Evolutionary conservation across 2,329 filamentous ascomycete species (phyloP), one percentile per base, ranked within the genome.

Genomic region (Hymenoscyphus repandus): DNA sequence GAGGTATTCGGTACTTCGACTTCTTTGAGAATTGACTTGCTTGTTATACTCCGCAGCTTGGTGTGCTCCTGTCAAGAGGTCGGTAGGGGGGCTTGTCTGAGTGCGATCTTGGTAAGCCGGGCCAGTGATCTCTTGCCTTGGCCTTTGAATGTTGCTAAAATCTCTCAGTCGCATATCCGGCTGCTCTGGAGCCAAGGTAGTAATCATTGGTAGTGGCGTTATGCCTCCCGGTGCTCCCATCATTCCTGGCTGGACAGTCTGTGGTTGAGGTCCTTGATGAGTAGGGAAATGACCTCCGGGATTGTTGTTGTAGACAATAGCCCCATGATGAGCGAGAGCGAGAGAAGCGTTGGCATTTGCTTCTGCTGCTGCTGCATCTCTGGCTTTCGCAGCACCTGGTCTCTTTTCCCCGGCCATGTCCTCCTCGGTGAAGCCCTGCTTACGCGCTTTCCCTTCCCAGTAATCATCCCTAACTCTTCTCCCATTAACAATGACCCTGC

Each of bases 381-480:
- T 80, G 54, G 88, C 87, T 72, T 95, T 96, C 52, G 90, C 84
- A 36, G 88, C 91, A 48, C 93, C 93, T 5, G 93, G 93, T 57
- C 93, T 80, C 75, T 99, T 97, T 72, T 99, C 93, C 37, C 93
- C 93, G 3, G 93, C 93, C 45, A 91, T 78, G 69, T 99, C 93
- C 56, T 95, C 90, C 68, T 99, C 93, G 1, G 93, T 99, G 66
- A 99, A 99, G 10, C 93, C 93, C 70, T 99, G 93, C 71, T 97
- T 99, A 43, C 88, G 80, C 6, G 93, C 93, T 71, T 97, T 97
- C 65, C 86, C 88, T 70, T 97, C 93, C 93, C 93, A 99, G 70
- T 99, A 99, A 68, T 99, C 93, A 70, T 99, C 93, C 45, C 93
- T 85, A 38, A 99, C 93, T 51, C 93, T 79, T 56, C 92, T 81